phyloP scores from a whole-genome alignment of 2,329 filamentous ascomycete species.

The Nemania bipapillata region DNA sequence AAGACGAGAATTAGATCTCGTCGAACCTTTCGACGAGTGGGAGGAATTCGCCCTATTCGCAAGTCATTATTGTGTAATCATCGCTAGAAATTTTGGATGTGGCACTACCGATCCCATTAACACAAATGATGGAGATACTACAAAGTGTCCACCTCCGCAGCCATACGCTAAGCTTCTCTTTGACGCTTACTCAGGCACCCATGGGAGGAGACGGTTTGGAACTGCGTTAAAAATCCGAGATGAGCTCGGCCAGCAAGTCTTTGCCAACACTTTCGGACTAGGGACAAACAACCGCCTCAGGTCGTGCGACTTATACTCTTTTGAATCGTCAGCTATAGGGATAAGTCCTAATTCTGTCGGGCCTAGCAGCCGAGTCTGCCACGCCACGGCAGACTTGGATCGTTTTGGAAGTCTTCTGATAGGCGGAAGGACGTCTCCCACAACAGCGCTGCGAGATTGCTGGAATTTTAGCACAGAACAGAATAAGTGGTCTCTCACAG shows the following conservation, averaged over 20 bases:
- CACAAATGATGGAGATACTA: background rate
- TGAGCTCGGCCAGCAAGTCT: slow-evolving; percentile 57
- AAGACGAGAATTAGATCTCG: slow-evolving; percentile 69
- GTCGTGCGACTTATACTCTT: slow-evolving; percentile 63
- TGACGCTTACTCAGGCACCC: slow-evolving; percentile 53
- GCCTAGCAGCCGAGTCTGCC: slow-evolving; percentile 72
- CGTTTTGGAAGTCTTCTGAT: slow-evolving; percentile 70
- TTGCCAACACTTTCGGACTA: slow-evolving; percentile 59
- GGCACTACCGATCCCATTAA: background rate
- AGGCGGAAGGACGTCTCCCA: slow-evolving; percentile 83
- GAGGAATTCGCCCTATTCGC: slow-evolving; percentile 90
- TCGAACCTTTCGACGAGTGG: slow-evolving; percentile 95
- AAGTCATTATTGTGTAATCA: slow-evolving; percentile 83
- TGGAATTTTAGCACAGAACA: slow-evolving; percentile 73
- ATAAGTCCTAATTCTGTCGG: slow-evolving; percentile 43
- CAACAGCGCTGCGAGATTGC: slow-evolving; percentile 74
- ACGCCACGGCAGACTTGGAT: slow-evolving; percentile 76
- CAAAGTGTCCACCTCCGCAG: slow-evolving; percentile 19
- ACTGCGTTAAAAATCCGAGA: slow-evolving; percentile 60
- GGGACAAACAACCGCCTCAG: slow-evolving; percentile 59
- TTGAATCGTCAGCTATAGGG: slow-evolving; percentile 47
- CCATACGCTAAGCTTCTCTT: slow-evolving; percentile 46
- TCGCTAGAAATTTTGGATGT: slow-evolving; percentile 62
- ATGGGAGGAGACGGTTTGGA: slow-evolving; percentile 69
- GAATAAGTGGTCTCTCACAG: slow-evolving; percentile 69